Evolutionary conservation across 2,329 filamentous ascomycete species (phyloP).

Genomic region (Didymella arachidicola): DNA sequence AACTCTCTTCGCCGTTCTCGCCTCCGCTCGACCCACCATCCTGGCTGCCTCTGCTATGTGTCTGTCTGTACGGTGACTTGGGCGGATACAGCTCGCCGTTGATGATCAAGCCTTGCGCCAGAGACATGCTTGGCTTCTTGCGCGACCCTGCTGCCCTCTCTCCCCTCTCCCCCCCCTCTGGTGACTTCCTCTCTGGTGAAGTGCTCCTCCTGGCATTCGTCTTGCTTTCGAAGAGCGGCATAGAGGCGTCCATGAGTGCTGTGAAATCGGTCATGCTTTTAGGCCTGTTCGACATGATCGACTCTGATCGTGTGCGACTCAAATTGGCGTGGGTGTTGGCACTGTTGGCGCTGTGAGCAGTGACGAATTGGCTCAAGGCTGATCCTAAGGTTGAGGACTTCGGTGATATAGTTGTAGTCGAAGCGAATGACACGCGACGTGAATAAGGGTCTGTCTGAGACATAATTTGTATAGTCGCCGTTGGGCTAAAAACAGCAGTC

Average conservation of each 20-base stretch:
- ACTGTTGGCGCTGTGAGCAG: neutral
- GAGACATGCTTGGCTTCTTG: slow-evolving; percentile 46
- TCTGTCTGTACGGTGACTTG: slow-evolving; percentile 29
- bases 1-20: slow-evolving; percentile 25
- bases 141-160: slow-evolving; percentile 26
- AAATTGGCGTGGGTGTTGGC: slow-evolving; percentile 11
- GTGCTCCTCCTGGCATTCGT: slow-evolving; percentile 32
- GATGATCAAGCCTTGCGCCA: slow-evolving; percentile 50
- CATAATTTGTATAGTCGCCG: slow-evolving; percentile 19
- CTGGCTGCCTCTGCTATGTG: slow-evolving; percentile 17
- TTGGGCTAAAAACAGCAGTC: slow-evolving; percentile 24
- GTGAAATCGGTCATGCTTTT: slow-evolving; percentile 49
- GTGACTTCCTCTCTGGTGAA: slow-evolving; percentile 36
- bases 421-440: slow-evolving; percentile 22
- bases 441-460: slow-evolving; percentile 10
- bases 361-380: neutral
- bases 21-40: slow-evolving; percentile 7
- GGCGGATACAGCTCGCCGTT: slow-evolving; percentile 35
- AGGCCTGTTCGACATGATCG: slow-evolving; percentile 27
- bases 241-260: slow-evolving; percentile 40
- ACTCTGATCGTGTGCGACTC: slow-evolving; percentile 14
- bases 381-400: slow-evolving; percentile 1
- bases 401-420: slow-evolving; percentile 9
- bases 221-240: slow-evolving; percentile 35
- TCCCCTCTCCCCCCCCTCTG: slow-evolving; percentile 25